phyloP scores from a whole-genome alignment of 106 monocot genomes.

The Dioscorea zingiberensis region DNA sequence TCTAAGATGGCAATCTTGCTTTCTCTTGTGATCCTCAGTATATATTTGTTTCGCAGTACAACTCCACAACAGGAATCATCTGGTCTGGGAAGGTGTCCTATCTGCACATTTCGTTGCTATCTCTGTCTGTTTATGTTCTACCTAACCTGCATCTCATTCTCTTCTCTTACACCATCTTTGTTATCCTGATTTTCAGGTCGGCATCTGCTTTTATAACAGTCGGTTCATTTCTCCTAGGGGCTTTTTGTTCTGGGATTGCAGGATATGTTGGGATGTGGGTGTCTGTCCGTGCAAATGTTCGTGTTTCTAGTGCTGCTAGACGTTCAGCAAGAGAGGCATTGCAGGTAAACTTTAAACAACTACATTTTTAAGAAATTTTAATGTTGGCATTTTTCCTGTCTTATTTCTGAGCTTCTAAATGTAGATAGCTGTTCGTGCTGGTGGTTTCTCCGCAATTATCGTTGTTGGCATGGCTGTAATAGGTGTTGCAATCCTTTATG shows the following conservation, averaged over 20 bases:
- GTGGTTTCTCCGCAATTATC: slow-evolving; percentile 96
- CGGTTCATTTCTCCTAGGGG: slow-evolving; percentile 93
- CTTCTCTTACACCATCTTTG: neutral
- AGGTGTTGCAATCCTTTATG: slow-evolving; percentile 89
- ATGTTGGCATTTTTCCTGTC: neutral
- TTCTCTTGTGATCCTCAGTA: slow-evolving; percentile 76
- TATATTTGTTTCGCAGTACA: slow-evolving; percentile 84
- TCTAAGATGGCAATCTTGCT: slow-evolving; percentile 94
- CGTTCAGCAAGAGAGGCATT: slow-evolving; percentile 95
- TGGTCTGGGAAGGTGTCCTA: slow-evolving; percentile 70
- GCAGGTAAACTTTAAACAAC: slow-evolving; percentile 45
- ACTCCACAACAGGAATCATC: slow-evolving; percentile 95
- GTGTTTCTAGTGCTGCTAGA: slow-evolving; percentile 97
- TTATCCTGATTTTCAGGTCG: slow-evolving; percentile 29
- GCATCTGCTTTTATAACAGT: slow-evolving; percentile 85
- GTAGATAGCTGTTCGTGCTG: slow-evolving; percentile 97
- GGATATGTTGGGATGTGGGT: slow-evolving; percentile 99
- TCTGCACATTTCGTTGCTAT: neutral
- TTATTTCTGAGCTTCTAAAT: slow-evolving; percentile 12
- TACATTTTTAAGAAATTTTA: neutral
- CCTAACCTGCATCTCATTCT: neutral
- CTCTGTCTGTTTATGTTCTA: too few relatives aligned
- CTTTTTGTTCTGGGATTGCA: slow-evolving; percentile 89
- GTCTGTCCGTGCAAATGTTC: slow-evolving; percentile 97
- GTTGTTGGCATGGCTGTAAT: slow-evolving; percentile 99